Percentiles rank a stretch among this genome's conserved stretches.
These are phyloP conservation scores for Epicoccum nigrum DNA, from an alignment of 2,329 filamentous ascomycete genomes.

Conservation along the genomic window DNA sequence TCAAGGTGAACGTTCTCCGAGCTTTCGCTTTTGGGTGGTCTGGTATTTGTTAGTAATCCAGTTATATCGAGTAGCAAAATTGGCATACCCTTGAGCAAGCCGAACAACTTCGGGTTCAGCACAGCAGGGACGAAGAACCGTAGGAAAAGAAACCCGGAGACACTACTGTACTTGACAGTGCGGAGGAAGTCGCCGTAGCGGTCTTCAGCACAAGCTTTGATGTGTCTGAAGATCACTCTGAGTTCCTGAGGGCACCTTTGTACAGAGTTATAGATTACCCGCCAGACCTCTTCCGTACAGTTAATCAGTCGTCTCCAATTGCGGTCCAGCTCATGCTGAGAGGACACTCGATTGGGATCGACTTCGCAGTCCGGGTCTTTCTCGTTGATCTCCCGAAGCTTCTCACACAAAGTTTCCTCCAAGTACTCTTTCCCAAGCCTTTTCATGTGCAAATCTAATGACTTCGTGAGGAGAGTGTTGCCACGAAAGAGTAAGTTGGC, in stretches of 20 bases:
- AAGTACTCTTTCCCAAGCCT: slow-evolving; percentile 91
- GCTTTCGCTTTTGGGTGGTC: slow-evolving; percentile 84
- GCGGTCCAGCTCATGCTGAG: slow-evolving; percentile 73
- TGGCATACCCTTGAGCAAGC: slow-evolving; percentile 71
- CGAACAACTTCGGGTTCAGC: slow-evolving; percentile 91
- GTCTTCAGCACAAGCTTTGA: slow-evolving; percentile 90
- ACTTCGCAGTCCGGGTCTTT: slow-evolving; percentile 93
- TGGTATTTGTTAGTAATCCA: slow-evolving; percentile 34
- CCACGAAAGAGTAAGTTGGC: slow-evolving; percentile 94
- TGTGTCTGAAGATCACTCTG: slow-evolving; percentile 84
- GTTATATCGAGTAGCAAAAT: neutral
- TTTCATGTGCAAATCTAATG: slow-evolving; percentile 94
- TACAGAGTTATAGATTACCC: slow-evolving; percentile 77
- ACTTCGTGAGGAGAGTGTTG: slow-evolving; percentile 91
- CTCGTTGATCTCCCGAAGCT: slow-evolving; percentile 87
- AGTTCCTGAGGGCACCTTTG: slow-evolving; percentile 79
- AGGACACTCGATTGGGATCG: slow-evolving; percentile 78
- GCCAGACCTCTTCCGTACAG: slow-evolving; percentile 84
- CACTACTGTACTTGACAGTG: slow-evolving; percentile 89
- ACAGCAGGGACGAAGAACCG: slow-evolving; percentile 97
- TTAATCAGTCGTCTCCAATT: slow-evolving; percentile 82
- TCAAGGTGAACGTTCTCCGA: slow-evolving; percentile 86
- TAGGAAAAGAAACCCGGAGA: slow-evolving; percentile 92
- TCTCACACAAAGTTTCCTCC: slow-evolving; percentile 83
- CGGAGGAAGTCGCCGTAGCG: slow-evolving; percentile 91